Conservation (phyloP, 2,329 filamentous ascomycete species). For the Exophiala lecanii-corni region DNA sequence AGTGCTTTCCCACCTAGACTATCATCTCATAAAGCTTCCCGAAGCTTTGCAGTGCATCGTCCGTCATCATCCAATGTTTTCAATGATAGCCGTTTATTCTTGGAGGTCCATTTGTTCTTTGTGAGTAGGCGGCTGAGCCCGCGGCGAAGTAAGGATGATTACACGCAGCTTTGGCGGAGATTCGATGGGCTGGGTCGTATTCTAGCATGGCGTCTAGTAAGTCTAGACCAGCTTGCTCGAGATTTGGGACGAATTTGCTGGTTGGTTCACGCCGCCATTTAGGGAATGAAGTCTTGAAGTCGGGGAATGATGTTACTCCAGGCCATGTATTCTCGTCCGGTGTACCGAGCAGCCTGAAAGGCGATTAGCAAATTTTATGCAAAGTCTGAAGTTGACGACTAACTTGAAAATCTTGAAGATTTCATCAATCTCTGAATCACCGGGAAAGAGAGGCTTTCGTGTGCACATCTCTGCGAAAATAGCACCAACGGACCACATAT, state of each 20-base stretch:
- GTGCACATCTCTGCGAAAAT: constrained; percentile 98
- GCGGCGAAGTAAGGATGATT: constrained; percentile 75
- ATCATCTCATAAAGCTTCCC: not conserved
- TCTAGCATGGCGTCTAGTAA: constrained; percentile 66
- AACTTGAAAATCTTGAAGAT: constrained; percentile 94
- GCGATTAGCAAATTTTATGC: constrained; percentile 19
- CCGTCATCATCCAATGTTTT: no score
- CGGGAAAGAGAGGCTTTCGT: constrained; percentile 84
- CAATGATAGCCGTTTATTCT: constrained; percentile 38
- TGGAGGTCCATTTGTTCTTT: constrained; percentile 28
- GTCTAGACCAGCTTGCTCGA: constrained; percentile 58
- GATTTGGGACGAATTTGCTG: constrained; percentile 61
- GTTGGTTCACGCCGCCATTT: constrained; percentile 76
- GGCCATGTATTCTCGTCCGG: constrained; percentile 80
- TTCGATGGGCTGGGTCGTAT: constrained; percentile 80
- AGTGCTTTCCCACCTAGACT: not conserved
- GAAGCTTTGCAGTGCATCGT: no score
- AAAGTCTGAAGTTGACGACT: constrained; percentile 24
- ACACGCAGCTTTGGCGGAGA: constrained; percentile 84
- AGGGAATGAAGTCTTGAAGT: constrained; percentile 88
- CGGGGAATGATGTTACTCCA: constrained; percentile 88
- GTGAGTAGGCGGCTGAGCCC: constrained; percentile 45
- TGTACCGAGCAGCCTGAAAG: constrained; percentile 68
- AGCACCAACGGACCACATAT: constrained; percentile 93
- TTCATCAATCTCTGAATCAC: constrained; percentile 88